phyloP scores from a whole-genome alignment of 1,284 basidiomycete genomes.

The Mycena sp. region DNA sequence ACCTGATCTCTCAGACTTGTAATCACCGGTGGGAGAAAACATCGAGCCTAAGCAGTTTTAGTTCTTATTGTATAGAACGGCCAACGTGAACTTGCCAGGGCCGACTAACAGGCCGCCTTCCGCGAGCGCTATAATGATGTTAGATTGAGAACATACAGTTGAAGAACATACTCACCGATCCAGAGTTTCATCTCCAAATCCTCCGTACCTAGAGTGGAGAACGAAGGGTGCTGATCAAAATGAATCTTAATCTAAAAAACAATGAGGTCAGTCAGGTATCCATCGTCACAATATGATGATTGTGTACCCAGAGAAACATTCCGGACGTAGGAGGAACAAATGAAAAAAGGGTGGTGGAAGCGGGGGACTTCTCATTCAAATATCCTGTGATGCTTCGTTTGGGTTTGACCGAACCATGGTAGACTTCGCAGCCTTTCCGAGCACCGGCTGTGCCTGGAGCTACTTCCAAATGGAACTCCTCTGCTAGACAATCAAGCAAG shows the following conservation, averaged over 20 bases:
- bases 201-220: constrained; percentile 50
- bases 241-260: constrained; percentile 43
- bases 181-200: constrained; percentile 66
- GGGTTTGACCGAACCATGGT: constrained; percentile 52
- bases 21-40: constrained; percentile 56
- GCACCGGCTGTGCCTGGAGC: constrained; percentile 40
- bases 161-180: constrained; percentile 37
- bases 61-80: neutral
- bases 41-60: constrained; percentile 45
- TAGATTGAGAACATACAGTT: neutral
- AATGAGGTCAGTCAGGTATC: neutral
- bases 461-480: constrained; percentile 59
- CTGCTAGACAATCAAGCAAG: constrained; percentile 64
- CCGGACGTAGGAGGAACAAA: constrained; percentile 78
- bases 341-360: constrained; percentile 58
- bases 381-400: constrained; percentile 25
- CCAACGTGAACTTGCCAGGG: constrained; percentile 53
- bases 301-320: constrained; percentile 75
- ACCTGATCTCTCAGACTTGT: constrained; percentile 46
- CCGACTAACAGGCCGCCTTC: constrained; percentile 69
- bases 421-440: constrained; percentile 54
- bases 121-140: constrained; percentile 47
- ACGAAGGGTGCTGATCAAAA: constrained; percentile 67
- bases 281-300: neutral
- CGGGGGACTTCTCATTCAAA: constrained; percentile 52